Conservation (phyloP, 2,329 filamentous ascomycete genomes). For the Bipolaris cookei region DNA sequence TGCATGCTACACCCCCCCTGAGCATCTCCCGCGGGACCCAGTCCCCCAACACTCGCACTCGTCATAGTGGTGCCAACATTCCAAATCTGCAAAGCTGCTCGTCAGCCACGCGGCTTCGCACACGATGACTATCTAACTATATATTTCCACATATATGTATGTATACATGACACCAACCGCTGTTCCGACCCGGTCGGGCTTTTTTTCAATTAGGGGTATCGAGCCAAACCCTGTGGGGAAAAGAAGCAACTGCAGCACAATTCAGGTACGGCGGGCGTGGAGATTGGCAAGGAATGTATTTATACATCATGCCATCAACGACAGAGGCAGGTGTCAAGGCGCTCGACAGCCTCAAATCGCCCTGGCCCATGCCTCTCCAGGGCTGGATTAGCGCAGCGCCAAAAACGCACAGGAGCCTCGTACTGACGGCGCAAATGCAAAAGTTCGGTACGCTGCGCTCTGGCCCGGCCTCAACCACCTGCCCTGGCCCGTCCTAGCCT, state of each 20-base stretch:
- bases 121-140: slow-evolving; percentile 8
- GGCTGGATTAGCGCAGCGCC: slow-evolving; percentile 7
- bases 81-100: slow-evolving; percentile 1
- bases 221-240: slow-evolving; percentile 1
- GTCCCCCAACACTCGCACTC: not conserved
- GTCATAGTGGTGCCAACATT: slow-evolving; percentile 3
- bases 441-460: slow-evolving; percentile 14
- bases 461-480: slow-evolving; percentile 11
- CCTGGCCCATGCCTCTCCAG: not conserved
- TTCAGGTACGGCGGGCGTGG: slow-evolving; percentile 6
- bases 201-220: slow-evolving; percentile 3
- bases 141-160: not conserved
- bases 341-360: slow-evolving; percentile 1
- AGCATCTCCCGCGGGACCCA: slow-evolving; percentile 1
- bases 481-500: no score
- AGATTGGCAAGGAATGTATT: slow-evolving; percentile 6
- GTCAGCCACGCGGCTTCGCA: slow-evolving; percentile 17
- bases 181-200: no score
- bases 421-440: not conserved
- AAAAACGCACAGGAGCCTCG: slow-evolving; percentile 7
- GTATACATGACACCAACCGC: slow-evolving; percentile 12
- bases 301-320: not conserved
- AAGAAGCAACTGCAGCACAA: slow-evolving; percentile 4
- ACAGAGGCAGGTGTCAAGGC: not conserved
- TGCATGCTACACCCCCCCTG: slow-evolving; percentile 5